These are phyloP conservation scores for Zanthoxylum bungeanum DNA, from an alignment of 345 rosid species.

Conservation along the genomic window DNA sequence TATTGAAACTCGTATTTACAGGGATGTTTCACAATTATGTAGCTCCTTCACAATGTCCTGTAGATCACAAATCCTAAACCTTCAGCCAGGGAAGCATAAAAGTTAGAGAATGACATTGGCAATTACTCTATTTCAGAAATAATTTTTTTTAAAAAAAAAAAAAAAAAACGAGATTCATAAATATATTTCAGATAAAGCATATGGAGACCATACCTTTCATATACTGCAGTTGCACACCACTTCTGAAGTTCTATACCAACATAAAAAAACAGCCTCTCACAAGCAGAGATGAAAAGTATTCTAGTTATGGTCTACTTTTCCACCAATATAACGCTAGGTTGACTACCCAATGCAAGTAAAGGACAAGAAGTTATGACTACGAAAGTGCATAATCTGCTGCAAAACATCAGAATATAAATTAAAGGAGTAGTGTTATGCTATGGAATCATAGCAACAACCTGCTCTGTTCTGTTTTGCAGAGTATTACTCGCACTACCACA, in stretches of 20 bases:
- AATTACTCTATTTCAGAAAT: neutral
- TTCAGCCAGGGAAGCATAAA: neutral
- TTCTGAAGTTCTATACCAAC: neutral
- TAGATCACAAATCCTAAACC: neutral
- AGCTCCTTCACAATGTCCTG: neutral
- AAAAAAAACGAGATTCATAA: neutral
- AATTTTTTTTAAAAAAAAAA: too few relatives aligned
- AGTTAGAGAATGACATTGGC: neutral
- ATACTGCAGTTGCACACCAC: neutral
- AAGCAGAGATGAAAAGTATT: neutral
- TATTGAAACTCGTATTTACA: neutral
- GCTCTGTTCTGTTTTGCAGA: neutral
- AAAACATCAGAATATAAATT: neutral
- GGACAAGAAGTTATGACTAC: neutral
- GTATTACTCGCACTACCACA: constrained; percentile 24
- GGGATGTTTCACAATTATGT: neutral
- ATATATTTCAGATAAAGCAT: too few relatives aligned
- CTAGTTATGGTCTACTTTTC: neutral
- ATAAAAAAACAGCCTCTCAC: neutral
- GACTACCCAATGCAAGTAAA: neutral
- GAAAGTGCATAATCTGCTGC: neutral
- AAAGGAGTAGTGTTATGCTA: neutral
- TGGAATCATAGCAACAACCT: neutral
- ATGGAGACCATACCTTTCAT: too few relatives aligned
- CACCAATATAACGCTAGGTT: neutral